Evolutionary conservation across 805 yeast genomes (phyloP), one percentile per base, ranked within the genome.

Genomic region (Saturnispora diversa): DNA sequence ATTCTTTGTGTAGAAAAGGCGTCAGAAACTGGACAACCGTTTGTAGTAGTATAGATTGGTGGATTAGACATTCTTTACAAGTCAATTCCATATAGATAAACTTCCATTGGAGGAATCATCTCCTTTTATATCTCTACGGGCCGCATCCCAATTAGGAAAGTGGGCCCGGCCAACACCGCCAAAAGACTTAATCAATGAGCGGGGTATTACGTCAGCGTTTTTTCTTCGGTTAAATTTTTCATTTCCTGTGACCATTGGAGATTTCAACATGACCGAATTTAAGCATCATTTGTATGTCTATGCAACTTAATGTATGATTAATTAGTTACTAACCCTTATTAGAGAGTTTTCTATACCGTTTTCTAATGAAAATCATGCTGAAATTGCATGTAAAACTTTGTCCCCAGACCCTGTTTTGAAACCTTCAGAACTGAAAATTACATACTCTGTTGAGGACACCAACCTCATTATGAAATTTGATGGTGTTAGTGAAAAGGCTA

Each of bases 371-470:
- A 53, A 59, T 28, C 90, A 84, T 50, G 87, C 94, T 0, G 37
- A 41, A 3, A 77, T 84, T 3, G 90, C 92, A 1, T 51, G 60
- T 30, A 61, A 64, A n/a, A 66, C 85, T 2, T 65, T 85, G 17
- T 50, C 62, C 4, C 94, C 90, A 1, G 96, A 86, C 54, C 94
- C 95, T 1, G 77, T 82, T n/a, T 64, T 87, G 46, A 79, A 75
- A 53, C 79, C 80, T 1, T 66, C 72, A 39, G 92, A 84, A 56
- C 65, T 86, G 35, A 55, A 59, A 13, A 78, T 77, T 4, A 49
- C 48, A 1, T 77, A 76, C 46, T 33, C 53, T 1, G 54, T 62
- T 0, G 54, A 62, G 3, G 70, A 56, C 2, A 52, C 42, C 2
- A 37, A 37, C 1, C 63, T 85, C 30, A 44, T 56, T 2, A 71